Evolutionary conservation across 1,284 basidiomycete species (phyloP), one percentile per base, ranked within the genome.

Genomic region (Ceratobasidium sp.): DNA sequence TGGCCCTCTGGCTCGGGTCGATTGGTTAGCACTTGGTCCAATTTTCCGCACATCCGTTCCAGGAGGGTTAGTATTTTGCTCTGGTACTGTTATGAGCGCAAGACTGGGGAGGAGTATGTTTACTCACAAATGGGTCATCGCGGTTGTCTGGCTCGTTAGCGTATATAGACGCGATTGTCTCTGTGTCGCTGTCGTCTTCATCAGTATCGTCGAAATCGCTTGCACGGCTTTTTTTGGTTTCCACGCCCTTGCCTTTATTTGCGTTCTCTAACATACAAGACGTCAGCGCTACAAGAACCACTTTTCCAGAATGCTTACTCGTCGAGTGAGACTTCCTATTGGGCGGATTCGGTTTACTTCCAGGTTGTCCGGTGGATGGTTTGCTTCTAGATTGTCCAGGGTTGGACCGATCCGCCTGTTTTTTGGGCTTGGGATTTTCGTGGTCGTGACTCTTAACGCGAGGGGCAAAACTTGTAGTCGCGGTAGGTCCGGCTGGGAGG

Each of bases 171-270:
- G n/a, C 52, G 9, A 56, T 56, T n/a, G 52, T 56, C n/a, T 56
- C 52, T 9, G 52, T 56, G n/a, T 56, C 52, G 23, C 52, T 56
- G n/a, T 56, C 52, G n/a, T 56, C n/a, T 56, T 56, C 52, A 26
- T 56, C 52, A 20, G 52, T 56, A 17, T 56, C 52, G 52, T 56
- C 52, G 52, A 56, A 56, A 56, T 56, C 52, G n/a, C 52, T 56
- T 9, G 52, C 52, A 56, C 52, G 52, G 52, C 52, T 56, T 20
- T n/a, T 20, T 26, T 13, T 17, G 17, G 17, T 56, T 56, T 20
- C 9, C 7, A 9, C 15, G 20, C 23, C 7, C 7, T 56, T 56
- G 20, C 52, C n/a, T 56, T 56, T 56, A 56, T 23, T 33, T 33
- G 33, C 33, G 33, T 33, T 33, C 33, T 33, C 33, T 33, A 33